These are phyloP conservation scores for Lactarius trivialis DNA, from an alignment of 768 basidiomycete species.

Conservation along the genomic window DNA sequence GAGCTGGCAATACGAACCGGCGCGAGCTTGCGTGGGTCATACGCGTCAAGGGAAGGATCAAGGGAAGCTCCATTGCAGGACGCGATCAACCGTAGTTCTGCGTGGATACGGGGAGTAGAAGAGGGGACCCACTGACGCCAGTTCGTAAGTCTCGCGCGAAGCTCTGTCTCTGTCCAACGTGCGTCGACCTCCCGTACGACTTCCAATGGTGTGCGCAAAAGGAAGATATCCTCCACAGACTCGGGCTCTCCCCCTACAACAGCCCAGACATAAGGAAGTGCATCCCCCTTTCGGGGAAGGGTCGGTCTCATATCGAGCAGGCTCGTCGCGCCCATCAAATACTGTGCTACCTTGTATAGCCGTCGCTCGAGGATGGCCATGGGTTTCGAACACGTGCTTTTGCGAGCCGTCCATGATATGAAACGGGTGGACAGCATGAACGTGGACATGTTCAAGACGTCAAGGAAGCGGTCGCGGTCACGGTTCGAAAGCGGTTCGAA, in stretches of 20 bases:
- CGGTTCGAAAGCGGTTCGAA: background rate
- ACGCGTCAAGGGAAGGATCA: slow-evolving; percentile 15
- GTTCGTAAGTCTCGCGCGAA: slow-evolving; percentile 7
- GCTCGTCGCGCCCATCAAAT: slow-evolving; percentile 17
- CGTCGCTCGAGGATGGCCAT: slow-evolving; percentile 13
- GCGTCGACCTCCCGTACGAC: slow-evolving; percentile 17
- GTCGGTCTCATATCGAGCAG: slow-evolving; percentile 10
- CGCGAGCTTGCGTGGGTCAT: slow-evolving; percentile 17
- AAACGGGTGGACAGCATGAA: slow-evolving; percentile 18
- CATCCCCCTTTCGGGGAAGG: background rate
- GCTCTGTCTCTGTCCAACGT: slow-evolving; percentile 13
- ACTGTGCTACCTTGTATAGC: slow-evolving; percentile 14
- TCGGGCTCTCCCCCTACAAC: slow-evolving; percentile 10
- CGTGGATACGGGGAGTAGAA: slow-evolving; percentile 16
- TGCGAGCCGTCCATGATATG: slow-evolving; percentile 10
- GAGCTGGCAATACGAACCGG: slow-evolving; percentile 17
- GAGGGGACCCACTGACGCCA: slow-evolving; percentile 8
- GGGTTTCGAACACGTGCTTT: background rate
- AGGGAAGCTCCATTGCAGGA: slow-evolving; percentile 12
- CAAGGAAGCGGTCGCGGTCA: slow-evolving; percentile 10
- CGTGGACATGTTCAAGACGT: slow-evolving; percentile 14
- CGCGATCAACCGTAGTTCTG: slow-evolving; percentile 18
- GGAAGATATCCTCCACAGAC: slow-evolving; percentile 14
- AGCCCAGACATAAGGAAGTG: slow-evolving; percentile 15
- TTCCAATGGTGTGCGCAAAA: slow-evolving; percentile 13